phyloP scores from a whole-genome alignment of 257 asterid genomes.

The Penstemon barbatus region DNA sequence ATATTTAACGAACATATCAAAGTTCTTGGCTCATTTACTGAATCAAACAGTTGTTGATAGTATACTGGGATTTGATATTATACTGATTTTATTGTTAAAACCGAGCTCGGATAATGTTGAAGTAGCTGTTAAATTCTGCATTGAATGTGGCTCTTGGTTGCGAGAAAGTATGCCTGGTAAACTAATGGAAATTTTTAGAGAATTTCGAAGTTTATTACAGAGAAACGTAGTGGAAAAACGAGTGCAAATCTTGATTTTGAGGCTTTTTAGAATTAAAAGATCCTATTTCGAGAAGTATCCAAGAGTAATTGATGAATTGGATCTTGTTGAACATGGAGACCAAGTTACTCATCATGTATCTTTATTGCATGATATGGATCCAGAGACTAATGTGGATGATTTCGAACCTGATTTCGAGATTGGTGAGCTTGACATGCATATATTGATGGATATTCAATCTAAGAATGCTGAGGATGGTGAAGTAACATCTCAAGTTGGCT shows the following conservation, averaged over 20 bases:
- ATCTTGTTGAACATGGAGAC: slow-evolving; percentile 41
- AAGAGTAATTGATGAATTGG: slow-evolving; percentile 28
- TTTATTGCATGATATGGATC: slow-evolving; percentile 36
- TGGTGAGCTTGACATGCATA: not conserved
- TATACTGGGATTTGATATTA: slow-evolving; percentile 19
- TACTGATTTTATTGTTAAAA: slow-evolving; percentile 32
- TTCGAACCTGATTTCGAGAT: slow-evolving; percentile 30
- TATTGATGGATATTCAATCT: too few species aligned
- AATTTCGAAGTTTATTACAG: slow-evolving; percentile 33
- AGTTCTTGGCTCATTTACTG: slow-evolving; percentile 37
- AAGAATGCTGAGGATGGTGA: too few species aligned
- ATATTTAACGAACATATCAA: not conserved
- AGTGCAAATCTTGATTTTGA: slow-evolving; percentile 26
- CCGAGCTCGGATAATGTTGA: slow-evolving; percentile 34
- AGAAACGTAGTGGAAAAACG: slow-evolving; percentile 21
- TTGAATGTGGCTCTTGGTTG: slow-evolving; percentile 33
- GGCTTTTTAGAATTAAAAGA: slow-evolving; percentile 30
- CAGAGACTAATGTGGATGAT: slow-evolving; percentile 38
- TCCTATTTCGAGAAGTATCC: slow-evolving; percentile 26
- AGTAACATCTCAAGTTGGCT: too few species aligned
- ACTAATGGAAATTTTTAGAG: slow-evolving; percentile 31
- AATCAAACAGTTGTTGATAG: slow-evolving; percentile 38
- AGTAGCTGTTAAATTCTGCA: slow-evolving; percentile 40
- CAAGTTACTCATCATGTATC: slow-evolving; percentile 51
- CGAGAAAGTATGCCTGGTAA: slow-evolving; percentile 23